These are phyloP conservation scores for Beauveria australis DNA, from an alignment of 2,329 filamentous ascomycete genomes.

Conservation along the genomic window DNA sequence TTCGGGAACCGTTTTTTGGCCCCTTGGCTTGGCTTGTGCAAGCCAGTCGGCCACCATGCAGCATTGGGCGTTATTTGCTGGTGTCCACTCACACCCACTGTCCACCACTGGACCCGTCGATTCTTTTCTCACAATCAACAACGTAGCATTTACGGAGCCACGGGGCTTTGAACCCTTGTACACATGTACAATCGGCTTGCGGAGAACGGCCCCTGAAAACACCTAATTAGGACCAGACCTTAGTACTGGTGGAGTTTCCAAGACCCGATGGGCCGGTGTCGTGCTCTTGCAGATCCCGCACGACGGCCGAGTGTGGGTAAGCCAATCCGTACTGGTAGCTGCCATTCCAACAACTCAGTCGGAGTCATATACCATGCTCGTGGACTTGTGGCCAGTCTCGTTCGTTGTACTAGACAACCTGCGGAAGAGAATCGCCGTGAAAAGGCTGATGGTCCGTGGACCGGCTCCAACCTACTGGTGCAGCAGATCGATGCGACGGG, in stretches of 20 bases:
- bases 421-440: background rate
- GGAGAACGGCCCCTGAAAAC: slow-evolving; percentile 1
- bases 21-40: background rate
- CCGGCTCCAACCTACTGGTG: background rate
- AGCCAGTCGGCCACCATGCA: background rate
- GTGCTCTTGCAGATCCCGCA: background rate
- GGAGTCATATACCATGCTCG: background rate
- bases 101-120: background rate
- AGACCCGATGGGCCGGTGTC: slow-evolving; percentile 3
- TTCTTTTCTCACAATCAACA: background rate
- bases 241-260: background rate
- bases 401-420: background rate
- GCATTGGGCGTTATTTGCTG: background rate
- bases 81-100: background rate
- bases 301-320: background rate
- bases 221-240: background rate
- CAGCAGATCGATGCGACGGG: slow-evolving; percentile 3
- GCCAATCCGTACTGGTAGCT: background rate
- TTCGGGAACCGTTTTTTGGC: background rate
- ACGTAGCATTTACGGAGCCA: background rate
- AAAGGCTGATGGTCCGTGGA: background rate
- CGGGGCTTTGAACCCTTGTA: background rate
- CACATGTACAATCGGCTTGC: background rate
- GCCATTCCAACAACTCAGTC: background rate
- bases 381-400: background rate